These are phyloP conservation scores for Limonium bicolor DNA, from an alignment of 148 eudicot genomes.

Conservation along the genomic window DNA sequence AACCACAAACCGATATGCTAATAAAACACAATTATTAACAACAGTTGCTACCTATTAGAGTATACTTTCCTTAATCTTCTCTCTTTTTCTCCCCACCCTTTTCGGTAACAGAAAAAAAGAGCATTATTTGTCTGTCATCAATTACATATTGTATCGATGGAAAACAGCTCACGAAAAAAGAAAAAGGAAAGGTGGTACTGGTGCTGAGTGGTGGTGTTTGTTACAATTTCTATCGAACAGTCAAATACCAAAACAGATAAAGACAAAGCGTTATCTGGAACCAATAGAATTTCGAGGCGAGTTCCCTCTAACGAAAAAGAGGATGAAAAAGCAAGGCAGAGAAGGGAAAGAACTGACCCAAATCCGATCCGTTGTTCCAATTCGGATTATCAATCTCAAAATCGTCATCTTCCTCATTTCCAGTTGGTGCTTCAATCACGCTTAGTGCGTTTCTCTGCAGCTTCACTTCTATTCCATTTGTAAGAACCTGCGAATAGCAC, in stretches of 20 bases:
- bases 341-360: constrained; percentile 17
- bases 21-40: too few relatives aligned
- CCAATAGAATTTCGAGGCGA: neutral
- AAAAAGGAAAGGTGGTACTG: too few relatives aligned
- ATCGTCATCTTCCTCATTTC: constrained; percentile 58
- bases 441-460: constrained; percentile 61
- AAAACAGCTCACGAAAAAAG: too few relatives aligned
- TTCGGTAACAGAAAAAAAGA: too few relatives aligned
- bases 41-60: too few relatives aligned
- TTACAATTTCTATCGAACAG: too few relatives aligned
- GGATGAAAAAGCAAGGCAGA: neutral
- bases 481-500: constrained; percentile 29
- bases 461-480: constrained; percentile 66
- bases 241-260: neutral
- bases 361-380: constrained; percentile 33
- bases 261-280: neutral
- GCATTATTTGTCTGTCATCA: too few relatives aligned
- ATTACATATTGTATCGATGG: too few relatives aligned
- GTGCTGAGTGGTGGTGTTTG: too few relatives aligned
- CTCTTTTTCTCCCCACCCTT: too few relatives aligned
- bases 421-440: constrained; percentile 58
- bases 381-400: constrained; percentile 40
- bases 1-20: too few relatives aligned
- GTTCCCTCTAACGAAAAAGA: neutral
- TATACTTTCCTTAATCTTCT: too few relatives aligned